These are phyloP conservation scores for Pythium dissotocum DNA, from an alignment of 352 stramenopile genomes.

Conservation along the genomic window DNA sequence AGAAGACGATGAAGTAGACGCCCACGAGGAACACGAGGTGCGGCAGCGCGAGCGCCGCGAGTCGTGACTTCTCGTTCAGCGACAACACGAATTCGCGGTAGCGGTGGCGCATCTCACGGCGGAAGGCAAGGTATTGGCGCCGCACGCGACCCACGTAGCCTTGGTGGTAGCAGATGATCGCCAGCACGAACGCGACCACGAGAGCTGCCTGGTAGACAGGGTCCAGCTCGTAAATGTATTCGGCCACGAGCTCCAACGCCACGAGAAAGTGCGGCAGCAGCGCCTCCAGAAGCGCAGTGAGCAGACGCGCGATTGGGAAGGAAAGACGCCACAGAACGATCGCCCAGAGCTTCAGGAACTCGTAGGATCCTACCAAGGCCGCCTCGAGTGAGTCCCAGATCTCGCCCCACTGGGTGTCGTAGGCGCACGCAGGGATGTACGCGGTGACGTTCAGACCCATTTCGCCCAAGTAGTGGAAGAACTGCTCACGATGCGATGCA, in stretches of 20 bases:
- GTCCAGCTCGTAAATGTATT: conserved; percentile 59
- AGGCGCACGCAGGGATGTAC: conserved; percentile 43
- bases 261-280: conserved; percentile 69
- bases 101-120: conserved; percentile 47
- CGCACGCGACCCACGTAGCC: conserved; percentile 67
- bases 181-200: conserved; percentile 31
- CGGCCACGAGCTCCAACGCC: conserved; percentile 32
- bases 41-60: conserved; percentile 60
- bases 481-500: conserved; percentile 21
- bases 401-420: conserved; percentile 60
- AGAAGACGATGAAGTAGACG: conserved; percentile 62
- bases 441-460: conserved; percentile 27
- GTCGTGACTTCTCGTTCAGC: conserved; percentile 67
- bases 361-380: conserved; percentile 54
- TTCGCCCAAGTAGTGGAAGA: conserved; percentile 22
- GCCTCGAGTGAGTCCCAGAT: conserved; percentile 60
- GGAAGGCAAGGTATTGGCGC: conserved; percentile 51
- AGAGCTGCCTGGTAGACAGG: conserved; percentile 55
- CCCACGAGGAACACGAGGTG: conserved; percentile 64
- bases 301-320: conserved; percentile 47
- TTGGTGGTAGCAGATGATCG: conserved; percentile 53
- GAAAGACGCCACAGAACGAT: conserved; percentile 50
- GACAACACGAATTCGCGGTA: conserved; percentile 74
- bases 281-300: conserved; percentile 45
- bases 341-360: conserved; percentile 61